phyloP scores from a whole-genome alignment of 352 stramenopile species.

The Hyaloperonospora brassicae region DNA sequence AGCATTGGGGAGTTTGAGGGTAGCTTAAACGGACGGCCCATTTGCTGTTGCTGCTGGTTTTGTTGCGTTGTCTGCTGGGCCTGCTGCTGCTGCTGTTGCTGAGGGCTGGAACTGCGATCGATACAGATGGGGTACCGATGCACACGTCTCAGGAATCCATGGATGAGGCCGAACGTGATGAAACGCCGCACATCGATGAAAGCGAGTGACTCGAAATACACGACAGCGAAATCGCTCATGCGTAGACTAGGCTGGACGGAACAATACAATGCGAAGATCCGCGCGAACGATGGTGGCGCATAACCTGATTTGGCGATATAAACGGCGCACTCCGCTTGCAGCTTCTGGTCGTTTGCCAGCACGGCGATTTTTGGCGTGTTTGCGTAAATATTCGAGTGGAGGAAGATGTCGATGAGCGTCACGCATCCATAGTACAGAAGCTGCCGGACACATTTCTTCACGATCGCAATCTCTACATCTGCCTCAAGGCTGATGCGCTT shows the following conservation, averaged over 20 bases:
- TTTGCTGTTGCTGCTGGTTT: slow-evolving; percentile 28
- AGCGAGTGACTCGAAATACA: slow-evolving; percentile 61
- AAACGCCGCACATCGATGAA: slow-evolving; percentile 75
- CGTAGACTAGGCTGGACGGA: slow-evolving; percentile 75
- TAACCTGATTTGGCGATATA: slow-evolving; percentile 75
- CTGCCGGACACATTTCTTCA: slow-evolving; percentile 84
- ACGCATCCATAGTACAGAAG: slow-evolving; percentile 87
- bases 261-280: slow-evolving; percentile 84
- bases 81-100: slow-evolving; percentile 27
- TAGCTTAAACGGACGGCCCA: slow-evolving; percentile 19
- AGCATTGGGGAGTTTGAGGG: slow-evolving; percentile 33
- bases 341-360: slow-evolving; percentile 48
- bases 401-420: slow-evolving; percentile 86
- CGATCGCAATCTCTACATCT: slow-evolving; percentile 80
- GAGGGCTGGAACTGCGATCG: slow-evolving; percentile 31
- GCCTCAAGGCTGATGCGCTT: slow-evolving; percentile 86
- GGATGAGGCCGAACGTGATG: slow-evolving; percentile 84
- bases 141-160: slow-evolving; percentile 76
- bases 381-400: slow-evolving; percentile 87
- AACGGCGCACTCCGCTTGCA: slow-evolving; percentile 66
- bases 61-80: slow-evolving; percentile 21
- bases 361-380: slow-evolving; percentile 53
- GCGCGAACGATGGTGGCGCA: slow-evolving; percentile 46
- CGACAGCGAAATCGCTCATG: slow-evolving; percentile 78
- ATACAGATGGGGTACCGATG: slow-evolving; percentile 78